phyloP scores from a whole-genome alignment of 192 early-diverging fungal species.

The Jimgerdemannia lactiflua region DNA sequence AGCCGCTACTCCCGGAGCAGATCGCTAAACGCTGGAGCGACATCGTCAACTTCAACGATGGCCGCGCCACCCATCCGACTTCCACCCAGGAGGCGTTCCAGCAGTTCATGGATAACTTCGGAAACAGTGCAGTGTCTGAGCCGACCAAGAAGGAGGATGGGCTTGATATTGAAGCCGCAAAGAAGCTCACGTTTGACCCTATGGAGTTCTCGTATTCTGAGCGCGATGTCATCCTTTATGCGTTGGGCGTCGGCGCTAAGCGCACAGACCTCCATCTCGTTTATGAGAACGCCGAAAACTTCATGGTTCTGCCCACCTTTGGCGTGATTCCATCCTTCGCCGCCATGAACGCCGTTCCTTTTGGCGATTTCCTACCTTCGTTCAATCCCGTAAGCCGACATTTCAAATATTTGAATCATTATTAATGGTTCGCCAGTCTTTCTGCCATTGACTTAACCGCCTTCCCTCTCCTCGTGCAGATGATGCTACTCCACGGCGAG shows the following conservation, averaged over 20 bases:
- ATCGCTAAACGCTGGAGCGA: conserved; percentile 74
- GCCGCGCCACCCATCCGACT: conserved; percentile 86
- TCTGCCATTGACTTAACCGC: conserved; percentile 1
- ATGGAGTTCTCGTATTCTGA: conserved; percentile 73
- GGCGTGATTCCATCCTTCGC: conserved; percentile 85
- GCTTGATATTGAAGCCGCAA: conserved; percentile 65
- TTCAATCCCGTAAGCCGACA: conserved; percentile 63
- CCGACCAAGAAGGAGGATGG: conserved; percentile 40
- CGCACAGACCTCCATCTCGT: conserved; percentile 84
- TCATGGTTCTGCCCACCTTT: conserved; percentile 89
- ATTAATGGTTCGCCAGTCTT: conserved; percentile 63
- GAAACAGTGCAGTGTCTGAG: conserved; percentile 32
- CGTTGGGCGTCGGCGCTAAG: conserved; percentile 90
- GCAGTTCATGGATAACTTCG: conserved; percentile 82
- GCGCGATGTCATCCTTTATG: conserved; percentile 92
- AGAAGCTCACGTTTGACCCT: conserved; percentile 49
- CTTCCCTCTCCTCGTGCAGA: conserved; percentile 32
- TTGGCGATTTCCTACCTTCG: conserved; percentile 68
- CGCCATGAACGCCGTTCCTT: conserved; percentile 62
- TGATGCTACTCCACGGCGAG: conserved; percentile 99
- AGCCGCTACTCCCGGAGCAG: conserved; percentile 79
- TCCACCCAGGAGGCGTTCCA: conserved; percentile 77
- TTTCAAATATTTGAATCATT: not conserved
- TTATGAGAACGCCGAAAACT: conserved; percentile 88
- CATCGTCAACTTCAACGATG: conserved; percentile 94